Conservation (phyloP, 208 protist species). For the Naegleria lovaniensis region DNA sequence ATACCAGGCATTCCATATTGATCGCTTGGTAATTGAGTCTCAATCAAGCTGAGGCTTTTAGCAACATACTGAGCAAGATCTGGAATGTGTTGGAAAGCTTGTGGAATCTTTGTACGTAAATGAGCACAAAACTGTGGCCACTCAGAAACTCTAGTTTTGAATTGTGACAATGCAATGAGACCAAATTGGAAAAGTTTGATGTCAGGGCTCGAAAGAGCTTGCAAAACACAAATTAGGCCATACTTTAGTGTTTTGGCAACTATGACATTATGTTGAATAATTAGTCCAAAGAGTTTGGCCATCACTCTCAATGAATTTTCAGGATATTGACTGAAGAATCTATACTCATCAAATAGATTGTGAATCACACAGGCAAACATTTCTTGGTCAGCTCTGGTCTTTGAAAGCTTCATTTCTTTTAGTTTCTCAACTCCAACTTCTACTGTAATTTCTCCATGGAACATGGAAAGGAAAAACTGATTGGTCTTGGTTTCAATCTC, state of each 20-base stretch:
- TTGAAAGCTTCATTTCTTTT: slow-evolving; percentile 46
- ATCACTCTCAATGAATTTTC: slow-evolving; percentile 68
- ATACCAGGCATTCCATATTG: no score
- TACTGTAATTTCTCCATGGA: slow-evolving; percentile 21
- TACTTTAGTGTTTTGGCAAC: slow-evolving; percentile 50
- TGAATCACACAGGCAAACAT: slow-evolving; percentile 77
- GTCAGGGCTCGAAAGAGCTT: slow-evolving; percentile 78
- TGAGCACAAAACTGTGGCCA: slow-evolving; percentile 85
- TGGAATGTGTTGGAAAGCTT: not conserved
- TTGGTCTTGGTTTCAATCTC: slow-evolving; percentile 62
- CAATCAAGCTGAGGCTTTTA: not conserved
- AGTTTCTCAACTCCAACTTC: slow-evolving; percentile 45
- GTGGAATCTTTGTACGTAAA: slow-evolving; percentile 38
- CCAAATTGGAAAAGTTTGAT: slow-evolving; percentile 89
- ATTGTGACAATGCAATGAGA: slow-evolving; percentile 83
- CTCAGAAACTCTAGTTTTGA: slow-evolving; percentile 83
- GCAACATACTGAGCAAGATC: not conserved
- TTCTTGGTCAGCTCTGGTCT: slow-evolving; percentile 49
- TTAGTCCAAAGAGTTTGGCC: slow-evolving; percentile 61
- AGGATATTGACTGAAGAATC: slow-evolving; percentile 71
- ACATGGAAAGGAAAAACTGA: slow-evolving; percentile 49
- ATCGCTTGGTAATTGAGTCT: not conserved
- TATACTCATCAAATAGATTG: slow-evolving; percentile 79
- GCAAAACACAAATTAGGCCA: slow-evolving; percentile 73
- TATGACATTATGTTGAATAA: slow-evolving; percentile 72